A percentile compares a stretch with the other conserved stretches of the same genome.
Evolutionary conservation across 495 filamentous ascomycete species (phyloP).

Genomic region (Penicillium crystallinum): DNA sequence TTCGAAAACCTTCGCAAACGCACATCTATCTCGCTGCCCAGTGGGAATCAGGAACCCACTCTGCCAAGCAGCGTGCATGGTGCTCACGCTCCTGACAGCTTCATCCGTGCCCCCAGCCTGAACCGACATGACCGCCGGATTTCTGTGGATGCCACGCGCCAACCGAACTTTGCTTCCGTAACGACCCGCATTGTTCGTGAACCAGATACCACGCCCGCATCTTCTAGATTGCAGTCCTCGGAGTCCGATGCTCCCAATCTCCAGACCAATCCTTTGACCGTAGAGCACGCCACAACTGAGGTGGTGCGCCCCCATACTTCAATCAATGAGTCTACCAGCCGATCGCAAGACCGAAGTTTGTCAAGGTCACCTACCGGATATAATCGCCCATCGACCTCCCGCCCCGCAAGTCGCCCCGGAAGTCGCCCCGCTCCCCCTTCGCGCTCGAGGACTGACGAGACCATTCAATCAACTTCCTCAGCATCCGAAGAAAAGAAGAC

Average conservation of each 20-base stretch:
- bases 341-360: conserved; percentile 27
- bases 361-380: conserved; percentile 36
- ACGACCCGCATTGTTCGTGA: conserved; percentile 73
- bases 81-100: conserved; percentile 18
- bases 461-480: conserved; percentile 34
- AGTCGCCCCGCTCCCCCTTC: conserved; percentile 39
- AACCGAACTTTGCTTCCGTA: conserved; percentile 66
- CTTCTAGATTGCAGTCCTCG: conserved; percentile 36
- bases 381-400: conserved; percentile 22
- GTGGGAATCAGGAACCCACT: conserved; percentile 16
- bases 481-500: conserved; percentile 59
- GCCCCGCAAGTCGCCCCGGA: conserved; percentile 34
- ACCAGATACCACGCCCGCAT: conserved; percentile 25
- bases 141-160: conserved; percentile 18
- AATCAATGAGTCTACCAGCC: conserved; percentile 12
- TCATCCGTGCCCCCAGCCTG: conserved; percentile 29
- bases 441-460: conserved; percentile 31
- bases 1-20: conserved; percentile 45
- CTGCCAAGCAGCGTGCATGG: conserved; percentile 3
- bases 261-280: conserved; percentile 65
- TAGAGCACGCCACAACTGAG: conserved; percentile 57
- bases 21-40: conserved; percentile 28
- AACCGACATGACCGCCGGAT: conserved; percentile 27
- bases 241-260: conserved; percentile 53
- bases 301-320: conserved; percentile 8